Base-by-base conservation (phyloP, 2,329 filamentous ascomycete species). In the Didymella arachidicola region DNA sequence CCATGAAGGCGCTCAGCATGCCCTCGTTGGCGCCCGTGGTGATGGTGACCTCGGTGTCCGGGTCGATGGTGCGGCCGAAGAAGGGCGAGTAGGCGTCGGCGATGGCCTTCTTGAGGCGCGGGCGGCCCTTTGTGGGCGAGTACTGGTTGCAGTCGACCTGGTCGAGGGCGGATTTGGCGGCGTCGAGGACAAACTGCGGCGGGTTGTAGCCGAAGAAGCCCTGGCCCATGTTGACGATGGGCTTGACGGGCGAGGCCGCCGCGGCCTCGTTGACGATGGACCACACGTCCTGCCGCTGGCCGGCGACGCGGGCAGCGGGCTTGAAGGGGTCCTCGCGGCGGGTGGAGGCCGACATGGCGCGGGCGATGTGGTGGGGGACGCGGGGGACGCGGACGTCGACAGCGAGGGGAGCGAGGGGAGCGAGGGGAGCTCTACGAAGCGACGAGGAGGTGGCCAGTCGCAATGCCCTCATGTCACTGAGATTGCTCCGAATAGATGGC, bases 61-160 rank as follows among this genome's bases (percentile, higher is more conserved):
- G 92, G 76, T 99, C 84, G 43, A 99, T 79, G 62, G 85, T 82
- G 53, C 91, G 87, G 34, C 92, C 92, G 82, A 96, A 98, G 77
- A 89, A 89, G 0, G 93, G 92, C 14, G 92, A 90, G 80, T 99
- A 99, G 22, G 95, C 91, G 70, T 96, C 88, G 2, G 95, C 91
- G 71, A 99, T 89, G 50, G 95, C 95, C 82, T 98, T 92, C 84
- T 89, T 94, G 72, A 99, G 84, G 54, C 94, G 86, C 41, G 95
- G 94, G 7, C 94, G 88, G 60, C 95, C 95, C 83, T 93, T 95
- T 19, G 95, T 97, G 2, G 93, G 95, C 22, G 93, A 94, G 83
- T 99, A 99, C 82, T 99, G 95, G 78, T 99, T 99, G 84, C 94
- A 97, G 67, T 98, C 95, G 22, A 99, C 94, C 50, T 87, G 86